Percentiles rank a stretch among this genome's conserved stretches.
Evolutionary conservation across 1,139 yeast species (phyloP).

Genomic region (Arxiozyma heterogenica): DNA sequence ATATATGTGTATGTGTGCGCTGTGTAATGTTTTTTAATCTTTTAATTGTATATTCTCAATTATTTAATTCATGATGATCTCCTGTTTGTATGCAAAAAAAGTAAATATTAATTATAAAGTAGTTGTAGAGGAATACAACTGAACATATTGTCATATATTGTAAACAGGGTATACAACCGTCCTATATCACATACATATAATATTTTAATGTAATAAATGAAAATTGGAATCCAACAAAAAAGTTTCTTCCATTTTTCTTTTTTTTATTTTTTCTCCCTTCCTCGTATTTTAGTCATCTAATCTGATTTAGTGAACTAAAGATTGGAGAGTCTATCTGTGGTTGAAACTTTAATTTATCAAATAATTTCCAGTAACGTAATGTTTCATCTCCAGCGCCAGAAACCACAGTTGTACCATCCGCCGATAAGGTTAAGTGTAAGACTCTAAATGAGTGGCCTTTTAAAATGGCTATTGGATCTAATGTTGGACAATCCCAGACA

Average conservation of each 20-base stretch:
- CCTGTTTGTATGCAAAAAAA: background rate
- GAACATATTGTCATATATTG: no score
- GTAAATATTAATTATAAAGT: no score
- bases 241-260: no score
- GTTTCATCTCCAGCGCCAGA: constrained; percentile 99
- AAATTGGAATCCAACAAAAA: background rate
- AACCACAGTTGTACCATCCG: constrained; percentile 95
- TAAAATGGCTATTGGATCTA: constrained; percentile 87
- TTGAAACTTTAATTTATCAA: constrained; percentile 60
- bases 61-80: background rate
- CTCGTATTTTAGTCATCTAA: constrained; percentile 40
- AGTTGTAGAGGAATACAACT: no score
- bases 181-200: background rate
- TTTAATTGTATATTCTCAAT: background rate
- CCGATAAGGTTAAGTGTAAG: constrained; percentile 80
- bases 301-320: constrained; percentile 70
- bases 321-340: constrained; percentile 52
- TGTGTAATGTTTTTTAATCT: no score
- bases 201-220: no score
- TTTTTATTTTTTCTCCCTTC: no score
- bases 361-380: constrained; percentile 83
- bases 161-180: background rate
- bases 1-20: no score
- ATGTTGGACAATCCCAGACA: constrained; percentile 88
- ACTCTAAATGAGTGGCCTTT: constrained; percentile 95